Evolutionary conservation across 2,329 filamentous ascomycete species (phyloP).

Genomic region (Fusarium falciforme): DNA sequence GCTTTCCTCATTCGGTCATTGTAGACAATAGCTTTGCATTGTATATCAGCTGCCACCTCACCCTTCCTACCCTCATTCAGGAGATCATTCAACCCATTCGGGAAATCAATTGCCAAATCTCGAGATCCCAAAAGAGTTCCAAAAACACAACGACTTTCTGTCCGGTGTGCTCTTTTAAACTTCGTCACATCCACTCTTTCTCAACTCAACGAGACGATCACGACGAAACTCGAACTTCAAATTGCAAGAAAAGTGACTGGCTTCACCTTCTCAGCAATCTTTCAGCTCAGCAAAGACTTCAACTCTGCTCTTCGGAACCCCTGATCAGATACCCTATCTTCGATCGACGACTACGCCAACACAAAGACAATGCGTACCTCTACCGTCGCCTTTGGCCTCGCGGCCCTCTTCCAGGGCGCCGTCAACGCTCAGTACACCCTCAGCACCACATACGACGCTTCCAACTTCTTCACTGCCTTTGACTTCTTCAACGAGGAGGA

Average conservation of each 20-base stretch:
- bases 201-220: conserved; percentile 2
- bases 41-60: neutral
- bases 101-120: neutral
- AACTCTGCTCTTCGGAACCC: neutral
- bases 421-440: conserved; percentile 56
- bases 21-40: conserved; percentile 25
- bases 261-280: conserved; percentile 13
- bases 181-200: conserved; percentile 10
- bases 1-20: conserved; percentile 17
- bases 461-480: conserved; percentile 68
- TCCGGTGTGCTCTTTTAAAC: neutral
- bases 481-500: conserved; percentile 69
- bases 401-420: conserved; percentile 44
- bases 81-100: neutral
- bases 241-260: conserved; percentile 21
- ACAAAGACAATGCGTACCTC: conserved; percentile 35
- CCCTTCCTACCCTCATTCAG: neutral
- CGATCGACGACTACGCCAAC: neutral
- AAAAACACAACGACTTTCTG: neutral
- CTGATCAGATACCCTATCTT: neutral
- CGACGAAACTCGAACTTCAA: conserved; percentile 7
- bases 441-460: conserved; percentile 59
- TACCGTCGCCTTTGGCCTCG: conserved; percentile 42
- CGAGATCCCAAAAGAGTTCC: neutral
- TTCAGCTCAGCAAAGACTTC: neutral